A percentile compares a stretch with the other conserved stretches of the same genome.
Evolutionary conservation across 805 yeast species (phyloP).

Genomic region (Saturnispora zaruensis): DNA sequence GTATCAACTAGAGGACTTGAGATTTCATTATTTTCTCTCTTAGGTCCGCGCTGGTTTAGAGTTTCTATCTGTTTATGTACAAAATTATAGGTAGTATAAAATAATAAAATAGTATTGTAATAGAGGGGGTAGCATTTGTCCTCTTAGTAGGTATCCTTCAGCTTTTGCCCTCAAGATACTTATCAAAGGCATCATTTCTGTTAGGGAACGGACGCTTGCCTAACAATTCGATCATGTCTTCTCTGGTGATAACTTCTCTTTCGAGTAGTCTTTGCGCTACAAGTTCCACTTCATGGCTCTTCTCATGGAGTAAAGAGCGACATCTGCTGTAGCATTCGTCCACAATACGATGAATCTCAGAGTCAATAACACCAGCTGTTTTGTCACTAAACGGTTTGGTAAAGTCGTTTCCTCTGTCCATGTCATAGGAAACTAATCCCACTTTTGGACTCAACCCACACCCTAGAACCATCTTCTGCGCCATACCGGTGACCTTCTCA

Average conservation of each 20-base stretch:
- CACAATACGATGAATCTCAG: constrained; percentile 60
- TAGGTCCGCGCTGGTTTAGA: background rate
- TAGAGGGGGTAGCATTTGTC: background rate
- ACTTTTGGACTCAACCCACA: constrained; percentile 81
- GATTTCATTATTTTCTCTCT: background rate
- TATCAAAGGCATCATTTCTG: constrained; percentile 82
- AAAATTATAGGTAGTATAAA: background rate
- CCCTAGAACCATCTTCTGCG: constrained; percentile 79
- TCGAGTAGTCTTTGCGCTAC: constrained; percentile 66
- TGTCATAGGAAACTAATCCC: constrained; percentile 51
- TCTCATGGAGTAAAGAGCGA: constrained; percentile 44
- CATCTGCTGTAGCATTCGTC: constrained; percentile 59
- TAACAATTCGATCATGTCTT: constrained; percentile 66
- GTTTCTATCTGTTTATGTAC: background rate
- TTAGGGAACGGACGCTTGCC: constrained; percentile 77
- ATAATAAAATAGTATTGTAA: background rate
- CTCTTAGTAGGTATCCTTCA: background rate
- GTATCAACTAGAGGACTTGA: background rate
- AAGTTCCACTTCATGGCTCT: constrained; percentile 49
- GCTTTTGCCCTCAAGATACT: constrained; percentile 46
- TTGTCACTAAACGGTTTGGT: constrained; percentile 64
- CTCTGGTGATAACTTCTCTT: constrained; percentile 75
- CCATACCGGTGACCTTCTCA: constrained; percentile 83
- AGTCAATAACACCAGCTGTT: constrained; percentile 59
- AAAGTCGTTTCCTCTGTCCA: constrained; percentile 40